These are phyloP conservation scores for Cordyceps militaris DNA, from an alignment of 2,329 filamentous ascomycete species.

Conservation along the genomic window DNA sequence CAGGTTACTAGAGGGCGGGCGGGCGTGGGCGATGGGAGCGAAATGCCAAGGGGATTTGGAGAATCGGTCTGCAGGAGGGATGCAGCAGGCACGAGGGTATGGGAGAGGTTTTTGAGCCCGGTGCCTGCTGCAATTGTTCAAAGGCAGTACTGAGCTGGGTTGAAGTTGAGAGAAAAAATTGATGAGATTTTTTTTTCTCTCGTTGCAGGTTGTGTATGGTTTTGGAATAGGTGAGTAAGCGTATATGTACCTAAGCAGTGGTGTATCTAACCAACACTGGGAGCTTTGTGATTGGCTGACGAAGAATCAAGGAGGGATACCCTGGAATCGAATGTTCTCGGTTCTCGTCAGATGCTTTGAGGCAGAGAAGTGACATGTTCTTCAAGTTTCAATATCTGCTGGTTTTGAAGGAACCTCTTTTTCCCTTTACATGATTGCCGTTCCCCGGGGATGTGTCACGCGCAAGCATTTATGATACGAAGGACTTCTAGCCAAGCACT, in stretches of 20 bases:
- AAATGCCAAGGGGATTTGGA: background rate
- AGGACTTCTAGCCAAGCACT: too few species aligned
- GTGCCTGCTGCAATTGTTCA: constrained; percentile 7
- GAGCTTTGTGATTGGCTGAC: background rate
- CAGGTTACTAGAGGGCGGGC: background rate
- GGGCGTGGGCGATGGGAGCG: background rate
- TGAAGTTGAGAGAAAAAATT: too few species aligned
- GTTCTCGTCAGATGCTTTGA: too few species aligned
- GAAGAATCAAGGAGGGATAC: background rate
- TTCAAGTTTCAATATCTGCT: too few species aligned
- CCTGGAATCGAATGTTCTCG: background rate
- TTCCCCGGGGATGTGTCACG: too few species aligned
- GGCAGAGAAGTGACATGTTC: too few species aligned
- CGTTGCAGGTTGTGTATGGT: background rate
- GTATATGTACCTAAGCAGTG: constrained; percentile 1
- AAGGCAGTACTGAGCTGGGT: too few species aligned
- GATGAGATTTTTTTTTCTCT: background rate
- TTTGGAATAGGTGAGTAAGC: background rate
- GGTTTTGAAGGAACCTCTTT: too few species aligned
- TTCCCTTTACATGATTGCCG: too few species aligned
- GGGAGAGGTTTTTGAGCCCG: background rate
- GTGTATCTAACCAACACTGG: background rate
- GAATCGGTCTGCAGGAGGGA: too few species aligned
- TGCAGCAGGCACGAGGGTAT: background rate
- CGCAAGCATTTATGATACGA: too few species aligned